phyloP scores from a whole-genome alignment of 805 yeast species.

The Yamadazyma nakazawae region DNA sequence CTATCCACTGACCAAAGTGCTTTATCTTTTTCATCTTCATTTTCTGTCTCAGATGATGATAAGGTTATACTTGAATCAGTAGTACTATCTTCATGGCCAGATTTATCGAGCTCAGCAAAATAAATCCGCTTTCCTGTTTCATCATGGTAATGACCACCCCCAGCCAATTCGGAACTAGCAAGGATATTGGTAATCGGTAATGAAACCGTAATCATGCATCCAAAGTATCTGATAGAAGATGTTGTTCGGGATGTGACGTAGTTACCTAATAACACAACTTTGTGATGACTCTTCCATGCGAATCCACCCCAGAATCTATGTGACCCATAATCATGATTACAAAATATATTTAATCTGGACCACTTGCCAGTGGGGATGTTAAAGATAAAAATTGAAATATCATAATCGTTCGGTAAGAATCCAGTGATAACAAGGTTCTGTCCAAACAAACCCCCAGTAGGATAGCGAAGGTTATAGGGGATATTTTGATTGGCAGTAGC shows the following conservation, averaged over 20 bases:
- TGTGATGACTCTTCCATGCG: constrained; percentile 78
- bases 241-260: constrained; percentile 42
- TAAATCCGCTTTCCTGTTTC: constrained; percentile 16
- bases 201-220: constrained; percentile 47
- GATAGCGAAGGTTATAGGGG: constrained; percentile 49
- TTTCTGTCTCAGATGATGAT: constrained; percentile 2
- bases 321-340: constrained; percentile 50
- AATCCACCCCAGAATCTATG: constrained; percentile 67
- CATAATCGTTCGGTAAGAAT: constrained; percentile 45
- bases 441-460: constrained; percentile 64
- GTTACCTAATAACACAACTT: constrained; percentile 59
- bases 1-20: constrained; percentile 1
- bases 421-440: constrained; percentile 64
- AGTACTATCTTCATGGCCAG: constrained; percentile 3
- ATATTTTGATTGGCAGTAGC: constrained; percentile 20
- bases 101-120: constrained; percentile 10
- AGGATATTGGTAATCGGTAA: constrained; percentile 53
- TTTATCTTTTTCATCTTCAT: neutral
- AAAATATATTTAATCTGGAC: constrained; percentile 55
- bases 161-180: constrained; percentile 41
- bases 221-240: constrained; percentile 48
- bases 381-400: constrained; percentile 47
- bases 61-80: constrained; percentile 9
- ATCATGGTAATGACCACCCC: constrained; percentile 22
- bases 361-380: constrained; percentile 58